Base-by-base conservation (phyloP, 768 basidiomycete species). In the Dioszegia aurantiaca region DNA sequence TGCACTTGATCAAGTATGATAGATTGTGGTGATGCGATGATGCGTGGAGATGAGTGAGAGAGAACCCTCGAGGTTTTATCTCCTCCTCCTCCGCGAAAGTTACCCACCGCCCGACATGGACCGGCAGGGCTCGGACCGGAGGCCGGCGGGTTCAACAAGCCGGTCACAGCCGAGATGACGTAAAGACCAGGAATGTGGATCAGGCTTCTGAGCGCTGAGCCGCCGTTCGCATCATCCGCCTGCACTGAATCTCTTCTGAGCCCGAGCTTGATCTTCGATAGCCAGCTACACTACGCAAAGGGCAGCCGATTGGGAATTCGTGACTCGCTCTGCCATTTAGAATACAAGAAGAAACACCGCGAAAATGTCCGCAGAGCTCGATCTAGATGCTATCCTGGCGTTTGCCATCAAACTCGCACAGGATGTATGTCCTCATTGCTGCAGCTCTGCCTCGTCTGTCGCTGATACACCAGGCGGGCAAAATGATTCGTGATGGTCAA, bases 401-500 rank as follows among this genome's bases (percentile, higher is more conserved):
- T 67, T 67, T 49, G 46, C 65, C 37, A 61, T 67, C 52, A 54
- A 61, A 36, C 58, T 67, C 19, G 65, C 65, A 19, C 56, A 48
- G 16, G 62, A 67, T 26, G 65, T 67, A 31, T 36, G 62, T 39
- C 21, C 33, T 19, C 26, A 24, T 10, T 5, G 6, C 11, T 23
- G n/a, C 21, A 27, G 2, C 28, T 2, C 19, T 4, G 10, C 42
- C 4, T 37, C 4, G 23, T 5, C 41, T 59, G 26, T 27, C 23
- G 27, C 47, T 46, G 21, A 39, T 26, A 19, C 11, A 3, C 6
- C 39, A 74, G 62, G 68, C 70, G 23, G 74, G 74, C 33, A 53
- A 68, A 44, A 63, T 68, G 68, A 67, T 71, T 60, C 41, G 89
- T 85, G 21, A 82, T 82, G 61, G 90, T 82, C 55, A 91, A 89